phyloP scores from a whole-genome alignment of 2,329 filamentous ascomycete genomes.

The Sordariomycetes sp. region DNA sequence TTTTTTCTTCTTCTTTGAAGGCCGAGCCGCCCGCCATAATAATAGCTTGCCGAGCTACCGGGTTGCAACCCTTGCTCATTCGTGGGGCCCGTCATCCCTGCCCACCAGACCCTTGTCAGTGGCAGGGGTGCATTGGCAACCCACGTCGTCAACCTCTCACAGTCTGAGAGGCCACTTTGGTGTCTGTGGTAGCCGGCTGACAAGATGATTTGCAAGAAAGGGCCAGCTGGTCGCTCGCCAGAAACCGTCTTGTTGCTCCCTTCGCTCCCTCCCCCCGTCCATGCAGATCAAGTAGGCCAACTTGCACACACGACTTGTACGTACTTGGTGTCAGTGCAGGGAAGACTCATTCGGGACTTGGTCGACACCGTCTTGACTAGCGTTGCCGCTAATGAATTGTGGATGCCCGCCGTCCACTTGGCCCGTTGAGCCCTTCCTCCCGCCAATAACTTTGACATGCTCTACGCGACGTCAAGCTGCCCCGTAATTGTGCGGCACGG shows the following conservation, averaged over 20 bases:
- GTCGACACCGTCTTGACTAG: background rate
- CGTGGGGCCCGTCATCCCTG: background rate
- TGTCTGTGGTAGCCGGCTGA: too few relatives aligned
- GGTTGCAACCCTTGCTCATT: background rate
- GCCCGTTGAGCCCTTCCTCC: background rate
- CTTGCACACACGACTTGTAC: background rate
- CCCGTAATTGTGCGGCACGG: background rate
- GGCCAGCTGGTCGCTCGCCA: too few relatives aligned
- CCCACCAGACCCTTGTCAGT: background rate
- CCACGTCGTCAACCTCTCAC: background rate
- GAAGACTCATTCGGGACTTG: background rate
- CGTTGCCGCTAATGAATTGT: background rate
- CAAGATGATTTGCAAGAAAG: too few relatives aligned
- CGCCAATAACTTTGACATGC: background rate
- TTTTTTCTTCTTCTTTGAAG: background rate
- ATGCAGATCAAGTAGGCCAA: background rate
- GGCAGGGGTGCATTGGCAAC: background rate
- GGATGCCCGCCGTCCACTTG: background rate
- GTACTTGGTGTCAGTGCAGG: background rate
- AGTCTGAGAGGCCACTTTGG: background rate
- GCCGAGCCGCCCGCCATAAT: background rate
- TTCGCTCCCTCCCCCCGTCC: background rate
- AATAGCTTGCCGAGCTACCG: background rate
- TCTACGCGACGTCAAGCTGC: too few relatives aligned
- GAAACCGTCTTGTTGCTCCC: too few relatives aligned